Percentiles rank a stretch among this genome's conserved stretches.
These are phyloP conservation scores for Fusarium humuli DNA, from an alignment of 2,329 filamentous ascomycete species.

Conservation along the genomic window DNA sequence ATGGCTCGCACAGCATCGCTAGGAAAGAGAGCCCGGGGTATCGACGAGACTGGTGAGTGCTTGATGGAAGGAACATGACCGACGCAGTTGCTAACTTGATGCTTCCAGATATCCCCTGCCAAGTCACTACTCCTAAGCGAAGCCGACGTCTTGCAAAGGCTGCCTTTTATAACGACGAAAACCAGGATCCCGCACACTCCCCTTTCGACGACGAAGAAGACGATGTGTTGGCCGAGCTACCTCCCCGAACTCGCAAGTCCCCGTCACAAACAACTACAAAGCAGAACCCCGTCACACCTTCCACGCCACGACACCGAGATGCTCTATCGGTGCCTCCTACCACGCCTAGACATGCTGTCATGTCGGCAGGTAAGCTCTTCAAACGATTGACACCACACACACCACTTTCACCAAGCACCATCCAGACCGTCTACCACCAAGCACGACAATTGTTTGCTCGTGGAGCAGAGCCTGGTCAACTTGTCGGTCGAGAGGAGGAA, in stretches of 20 bases:
- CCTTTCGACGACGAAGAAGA: conserved; percentile 57
- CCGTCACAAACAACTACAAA: conserved; percentile 50
- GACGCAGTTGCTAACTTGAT: conserved; percentile 31
- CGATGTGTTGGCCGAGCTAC: conserved; percentile 53
- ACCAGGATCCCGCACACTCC: conserved; percentile 62
- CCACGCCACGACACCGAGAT: conserved; percentile 83
- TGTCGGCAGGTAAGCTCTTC: conserved; percentile 78
- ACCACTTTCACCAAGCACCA: conserved; percentile 74
- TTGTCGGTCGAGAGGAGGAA: conserved; percentile 82
- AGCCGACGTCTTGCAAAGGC: conserved; percentile 57
- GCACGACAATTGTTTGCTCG: conserved; percentile 89
- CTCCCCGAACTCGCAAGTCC: conserved; percentile 46
- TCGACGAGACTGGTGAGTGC: conserved; percentile 49
- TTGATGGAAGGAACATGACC: conserved; percentile 9
- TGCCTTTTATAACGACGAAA: conserved; percentile 72
- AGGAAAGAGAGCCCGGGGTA: conserved; percentile 52
- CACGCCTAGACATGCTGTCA: conserved; percentile 87
- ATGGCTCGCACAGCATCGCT: conserved; percentile 49
- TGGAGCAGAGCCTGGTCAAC: conserved; percentile 76
- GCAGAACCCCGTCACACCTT: conserved; percentile 72
- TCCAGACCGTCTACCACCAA: conserved; percentile 84
- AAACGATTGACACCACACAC: conserved; percentile 84
- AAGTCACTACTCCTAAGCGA: conserved; percentile 57
- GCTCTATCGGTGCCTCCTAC: conserved; percentile 76
- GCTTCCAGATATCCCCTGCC: conserved; percentile 39